Percentiles rank a stretch among this genome's conserved stretches.
Evolutionary conservation across 2,329 filamentous ascomycete genomes (phyloP).

Genomic region (Podosphaera xanthii): DNA sequence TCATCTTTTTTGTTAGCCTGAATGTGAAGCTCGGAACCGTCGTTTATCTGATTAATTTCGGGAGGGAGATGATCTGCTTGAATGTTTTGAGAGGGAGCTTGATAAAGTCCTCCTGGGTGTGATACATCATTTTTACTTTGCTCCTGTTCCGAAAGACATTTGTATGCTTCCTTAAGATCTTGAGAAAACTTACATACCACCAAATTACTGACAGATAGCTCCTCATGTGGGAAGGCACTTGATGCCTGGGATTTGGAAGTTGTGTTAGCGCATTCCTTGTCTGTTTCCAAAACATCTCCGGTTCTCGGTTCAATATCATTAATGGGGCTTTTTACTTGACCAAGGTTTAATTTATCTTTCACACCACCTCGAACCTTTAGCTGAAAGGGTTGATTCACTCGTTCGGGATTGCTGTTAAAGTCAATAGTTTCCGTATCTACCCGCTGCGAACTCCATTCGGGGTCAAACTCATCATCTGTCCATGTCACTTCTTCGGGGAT

Average conservation of each 20-base stretch:
- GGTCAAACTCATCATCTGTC: slow-evolving; percentile 26
- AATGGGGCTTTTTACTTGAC: slow-evolving; percentile 30
- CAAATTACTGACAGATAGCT: background rate
- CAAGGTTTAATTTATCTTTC: slow-evolving; percentile 23
- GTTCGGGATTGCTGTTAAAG: slow-evolving; percentile 32
- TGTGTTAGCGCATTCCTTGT: slow-evolving; percentile 24
- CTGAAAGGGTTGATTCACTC: slow-evolving; percentile 39
- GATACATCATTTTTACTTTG: no score
- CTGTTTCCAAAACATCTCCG: slow-evolving; percentile 16
- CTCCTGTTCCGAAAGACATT: no score
- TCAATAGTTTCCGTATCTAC: slow-evolving; percentile 34
- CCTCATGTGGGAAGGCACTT: background rate
- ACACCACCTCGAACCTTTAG: slow-evolving; percentile 24
- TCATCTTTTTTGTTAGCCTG: no score
- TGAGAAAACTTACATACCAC: background rate
- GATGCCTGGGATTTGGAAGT: background rate
- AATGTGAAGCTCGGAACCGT: no score
- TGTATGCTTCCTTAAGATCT: background rate
- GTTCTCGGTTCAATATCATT: slow-evolving; percentile 24
- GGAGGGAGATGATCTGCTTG: no score
- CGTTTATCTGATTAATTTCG: no score
- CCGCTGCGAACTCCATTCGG: slow-evolving; percentile 31
- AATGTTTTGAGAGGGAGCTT: no score
- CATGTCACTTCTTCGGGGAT: slow-evolving; percentile 39
- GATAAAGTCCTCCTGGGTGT: no score